Evolutionary conservation across 23 red algal genomes (phyloP), one percentile per base, ranked within the genome.

Genomic region (Pyropia haitanensis): DNA sequence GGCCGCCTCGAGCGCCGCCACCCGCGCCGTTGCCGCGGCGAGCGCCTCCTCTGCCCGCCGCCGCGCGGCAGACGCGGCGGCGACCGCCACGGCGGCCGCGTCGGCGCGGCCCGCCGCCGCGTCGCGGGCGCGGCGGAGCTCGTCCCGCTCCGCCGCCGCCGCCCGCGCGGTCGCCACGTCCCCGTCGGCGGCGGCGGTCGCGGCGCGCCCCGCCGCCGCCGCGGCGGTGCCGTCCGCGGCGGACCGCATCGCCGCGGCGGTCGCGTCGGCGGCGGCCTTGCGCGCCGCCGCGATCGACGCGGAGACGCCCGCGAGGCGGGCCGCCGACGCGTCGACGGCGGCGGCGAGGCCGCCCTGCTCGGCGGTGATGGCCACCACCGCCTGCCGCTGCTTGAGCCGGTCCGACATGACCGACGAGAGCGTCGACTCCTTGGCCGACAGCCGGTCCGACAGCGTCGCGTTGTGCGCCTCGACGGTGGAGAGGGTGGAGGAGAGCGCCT

Each of bases 351-450:
- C 72, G 49, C 61, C 49, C 56, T 81, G 73, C 65, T 95, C 77
- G 31, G 88, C 90, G 32, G 77, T 95, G 20, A 95, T 60, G 50
- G 82, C 88, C 18, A 85, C 62, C 27, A 87, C 62, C 59, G 81
- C 54, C 56, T 95, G 90, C 24, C 80, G 74, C 24, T 80, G 71
- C 18, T 85, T 84, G 46, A 95, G 51, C 18, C 81, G 64, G 34
- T 95, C 90, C 5, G 81, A 75, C 68, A 88, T 71, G 14, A 95
- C 82, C 65, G 82, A 82, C 8, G 72, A 77, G 22, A 95, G 70
- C 49, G 81, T 65, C 20, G 75, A 67, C 32, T 95, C 90, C 44
- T 95, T 95, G 8, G 88, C 90, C 15, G 68, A 63, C 53, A 95
- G 32, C 34, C 82, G 71, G 29, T 76, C 58, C 23, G 83, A 68